Base-by-base conservation (phyloP, 2,329 filamentous ascomycete species). In the Shiraia bambusicola region DNA sequence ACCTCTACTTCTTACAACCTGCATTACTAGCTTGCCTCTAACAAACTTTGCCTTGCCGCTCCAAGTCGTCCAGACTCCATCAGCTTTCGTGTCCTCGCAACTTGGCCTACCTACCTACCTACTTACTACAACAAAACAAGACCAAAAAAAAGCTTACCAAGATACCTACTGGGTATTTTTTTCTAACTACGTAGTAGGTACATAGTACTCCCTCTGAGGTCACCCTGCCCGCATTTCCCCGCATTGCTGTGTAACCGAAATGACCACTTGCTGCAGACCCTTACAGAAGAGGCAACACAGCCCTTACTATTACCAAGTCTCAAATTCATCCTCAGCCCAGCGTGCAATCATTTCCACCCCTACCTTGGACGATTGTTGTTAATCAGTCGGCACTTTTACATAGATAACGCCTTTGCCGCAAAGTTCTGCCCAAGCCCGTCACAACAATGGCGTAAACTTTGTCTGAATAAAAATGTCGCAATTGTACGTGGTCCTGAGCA, bases 201-300 rank as follows among this genome's bases (percentile, higher is more conserved):
- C n/a, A n/a, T n/a, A n/a, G n/a, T n/a, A n/a, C n/a, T n/a, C n/a
- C n/a, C 19, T 48, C 37, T 41, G 34, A 29, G 17, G 43, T 45
- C 49, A 46, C 42, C 51, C 59, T 59, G 53, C 48, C 41, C 56
- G 49, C 39, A 45, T 43, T 47, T 59, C 54, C 48, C 41, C 56
- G 49, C 39, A 45, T 43, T 47, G 49, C 52, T 42, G 47, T 45
- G 46, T 45, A 52, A 33, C 52, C 50, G 49, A 56, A 48, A 63
- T 58, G 45, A 49, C 42, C 45, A 26, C 38, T 40, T 36, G 28
- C 40, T 41, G 39, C 37, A 42, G 28, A 34, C 33, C 40, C 38
- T 36, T 42, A 43, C 52, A 36, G 34, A 47, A 44, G 13, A 34
- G 39, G 52, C 40, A 52, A 22, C 19, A 22, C 8, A 22, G 4